A percentile compares a stretch with the other conserved stretches of the same genome.
phyloP scores from a whole-genome alignment of 352 stramenopile genomes.

The Pythium dissimile region DNA sequence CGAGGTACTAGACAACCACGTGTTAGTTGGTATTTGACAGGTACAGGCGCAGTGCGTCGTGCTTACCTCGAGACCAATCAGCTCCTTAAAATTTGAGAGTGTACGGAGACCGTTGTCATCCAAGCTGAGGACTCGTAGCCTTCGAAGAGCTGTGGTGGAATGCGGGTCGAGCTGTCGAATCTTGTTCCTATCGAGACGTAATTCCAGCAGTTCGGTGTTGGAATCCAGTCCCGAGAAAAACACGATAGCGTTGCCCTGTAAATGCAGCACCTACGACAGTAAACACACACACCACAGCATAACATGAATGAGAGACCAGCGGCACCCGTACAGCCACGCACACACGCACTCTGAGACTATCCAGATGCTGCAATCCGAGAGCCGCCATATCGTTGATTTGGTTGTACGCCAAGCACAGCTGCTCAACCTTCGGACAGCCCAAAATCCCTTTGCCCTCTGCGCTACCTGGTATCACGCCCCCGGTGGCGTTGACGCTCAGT shows the following conservation, averaged over 20 bases:
- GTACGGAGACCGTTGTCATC: constrained; percentile 80
- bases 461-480: constrained; percentile 22
- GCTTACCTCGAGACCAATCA: constrained; percentile 65
- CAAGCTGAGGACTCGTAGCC: constrained; percentile 58
- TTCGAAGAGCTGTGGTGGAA: constrained; percentile 39
- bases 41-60: not conserved
- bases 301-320: no score
- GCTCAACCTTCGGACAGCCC: constrained; percentile 57
- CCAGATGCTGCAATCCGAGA: constrained; percentile 64
- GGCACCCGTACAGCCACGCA: no score
- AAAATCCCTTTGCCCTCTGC: constrained; percentile 51
- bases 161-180: constrained; percentile 74
- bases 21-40: no score
- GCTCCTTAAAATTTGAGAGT: constrained; percentile 60
- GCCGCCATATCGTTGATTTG: constrained; percentile 71
- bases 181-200: constrained; percentile 80
- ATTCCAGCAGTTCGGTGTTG: constrained; percentile 61
- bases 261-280: constrained; percentile 49
- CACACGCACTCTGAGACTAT: constrained; percentile 71
- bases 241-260: constrained; percentile 81
- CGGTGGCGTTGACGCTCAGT: constrained; percentile 13
- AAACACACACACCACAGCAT: not conserved
- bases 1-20: constrained; percentile 40
- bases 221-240: constrained; percentile 57
- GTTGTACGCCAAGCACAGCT: constrained; percentile 76